Percentiles rank a stretch among this genome's conserved stretches.
These are phyloP conservation scores for Postia placenta DNA, from an alignment of 768 basidiomycete genomes.

Conservation along the genomic window DNA sequence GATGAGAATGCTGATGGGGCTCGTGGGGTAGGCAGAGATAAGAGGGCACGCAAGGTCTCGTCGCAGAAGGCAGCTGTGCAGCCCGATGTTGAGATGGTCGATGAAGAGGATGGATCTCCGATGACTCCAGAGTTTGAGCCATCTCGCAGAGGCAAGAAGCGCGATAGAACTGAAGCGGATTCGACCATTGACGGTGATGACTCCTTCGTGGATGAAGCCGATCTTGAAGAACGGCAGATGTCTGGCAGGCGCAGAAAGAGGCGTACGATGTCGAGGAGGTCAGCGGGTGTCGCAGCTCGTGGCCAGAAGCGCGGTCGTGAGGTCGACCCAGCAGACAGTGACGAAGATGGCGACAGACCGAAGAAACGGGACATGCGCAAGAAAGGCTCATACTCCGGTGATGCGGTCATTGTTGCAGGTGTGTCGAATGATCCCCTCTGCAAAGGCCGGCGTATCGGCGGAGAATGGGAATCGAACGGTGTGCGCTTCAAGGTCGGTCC, in stretches of 20 bases:
- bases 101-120: constrained; percentile 8
- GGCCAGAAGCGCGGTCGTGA: constrained; percentile 69
- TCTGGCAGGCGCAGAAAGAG: constrained; percentile 42
- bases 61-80: constrained; percentile 31
- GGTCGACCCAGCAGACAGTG: constrained; percentile 27
- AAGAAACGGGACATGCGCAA: constrained; percentile 32
- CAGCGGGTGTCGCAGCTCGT: constrained; percentile 39
- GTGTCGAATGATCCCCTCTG: constrained; percentile 46
- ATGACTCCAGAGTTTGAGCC: neutral
- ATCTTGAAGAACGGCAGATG: constrained; percentile 34
- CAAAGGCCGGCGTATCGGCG: constrained; percentile 56
- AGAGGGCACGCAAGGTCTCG: constrained; percentile 51
- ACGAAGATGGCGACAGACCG: constrained; percentile 35
- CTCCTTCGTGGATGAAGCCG: constrained; percentile 29
- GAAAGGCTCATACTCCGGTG: constrained; percentile 33
- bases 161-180: constrained; percentile 68
- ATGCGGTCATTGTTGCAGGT: constrained; percentile 45
- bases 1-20: constrained; percentile 38
- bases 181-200: constrained; percentile 66
- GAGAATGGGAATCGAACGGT: constrained; percentile 72
- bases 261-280: constrained; percentile 48
- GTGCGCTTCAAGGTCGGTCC: constrained; percentile 65
- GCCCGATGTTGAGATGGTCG: constrained; percentile 22
- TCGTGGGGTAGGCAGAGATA: constrained; percentile 38
- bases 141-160: constrained; percentile 58